Conservation (phyloP, 208 protist genomes). For the Leishmania tarentolae region DNA sequence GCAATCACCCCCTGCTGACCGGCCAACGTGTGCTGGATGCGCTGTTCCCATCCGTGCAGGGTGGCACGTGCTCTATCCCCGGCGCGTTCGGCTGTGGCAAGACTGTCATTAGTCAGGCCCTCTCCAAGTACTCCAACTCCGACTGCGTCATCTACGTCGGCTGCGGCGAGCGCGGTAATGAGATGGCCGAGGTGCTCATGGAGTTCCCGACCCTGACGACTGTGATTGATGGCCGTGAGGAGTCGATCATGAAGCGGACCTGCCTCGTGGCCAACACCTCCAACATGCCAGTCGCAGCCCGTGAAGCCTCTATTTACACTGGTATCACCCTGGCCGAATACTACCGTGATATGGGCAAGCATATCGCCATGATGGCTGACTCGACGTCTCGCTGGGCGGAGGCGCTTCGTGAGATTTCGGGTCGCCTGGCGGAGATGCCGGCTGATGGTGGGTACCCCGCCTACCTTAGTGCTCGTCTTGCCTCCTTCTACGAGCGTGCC, state of each 20-base stretch:
- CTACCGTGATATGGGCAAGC: slow-evolving; percentile 99
- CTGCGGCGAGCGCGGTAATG: slow-evolving; percentile 99
- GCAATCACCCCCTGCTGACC: slow-evolving; percentile 97
- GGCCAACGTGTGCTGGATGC: slow-evolving; percentile 99
- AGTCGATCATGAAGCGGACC: slow-evolving; percentile 99
- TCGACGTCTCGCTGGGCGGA: slow-evolving; percentile 99
- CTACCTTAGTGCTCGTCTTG: slow-evolving; percentile 99
- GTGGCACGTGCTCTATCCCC: slow-evolving; percentile 99
- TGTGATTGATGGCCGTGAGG: slow-evolving; percentile 94
- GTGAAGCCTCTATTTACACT: slow-evolving; percentile 99
- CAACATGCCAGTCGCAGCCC: slow-evolving; percentile 99
- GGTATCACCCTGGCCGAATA: slow-evolving; percentile 99
- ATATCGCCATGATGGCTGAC: slow-evolving; percentile 99
- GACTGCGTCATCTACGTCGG: slow-evolving; percentile 99
- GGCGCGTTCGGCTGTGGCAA: slow-evolving; percentile 99
- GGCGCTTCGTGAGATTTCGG: slow-evolving; percentile 99
- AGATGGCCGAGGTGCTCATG: slow-evolving; percentile 99
- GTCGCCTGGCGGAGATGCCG: slow-evolving; percentile 99
- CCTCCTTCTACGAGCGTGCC: slow-evolving; percentile 99
- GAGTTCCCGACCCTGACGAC: slow-evolving; percentile 99
- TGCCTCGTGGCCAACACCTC: slow-evolving; percentile 99
- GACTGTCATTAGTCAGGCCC: slow-evolving; percentile 99
- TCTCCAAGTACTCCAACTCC: slow-evolving; percentile 99
- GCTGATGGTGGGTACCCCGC: slow-evolving; percentile 99
- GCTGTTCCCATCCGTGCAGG: slow-evolving; percentile 99